Evolutionary conservation across 2,329 filamentous ascomycete genomes (phyloP), one percentile per base, ranked within the genome.

Genomic region (Scedosporium boydii): DNA sequence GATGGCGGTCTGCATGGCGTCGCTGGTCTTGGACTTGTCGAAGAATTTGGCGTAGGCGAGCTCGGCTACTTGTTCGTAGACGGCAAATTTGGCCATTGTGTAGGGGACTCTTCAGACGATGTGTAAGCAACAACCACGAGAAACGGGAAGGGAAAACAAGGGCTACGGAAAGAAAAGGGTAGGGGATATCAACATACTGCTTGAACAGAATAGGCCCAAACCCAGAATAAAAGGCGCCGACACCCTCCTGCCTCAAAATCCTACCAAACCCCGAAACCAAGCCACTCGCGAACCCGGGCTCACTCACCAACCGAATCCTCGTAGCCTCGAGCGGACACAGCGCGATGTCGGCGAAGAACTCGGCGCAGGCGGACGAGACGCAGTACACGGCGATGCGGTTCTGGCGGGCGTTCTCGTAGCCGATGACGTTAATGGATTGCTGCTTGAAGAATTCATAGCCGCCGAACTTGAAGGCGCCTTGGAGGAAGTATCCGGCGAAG

Each of bases 361-460:
- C 86, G 64, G 85, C 86, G 62, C 78, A 75, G 62, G 83, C 86
- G 67, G 85, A 81, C 53, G 86, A 87, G 68, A 83, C 89, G 68
- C 91, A 84, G 83, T 93, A 93, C 78, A 93, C 86, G 68, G 86
- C 86, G 66, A 88, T 91, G 70, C 89, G 85, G 86, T 93, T 91
- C 77, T 90, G 84, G 70, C 82, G 82, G 70, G 90, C 89, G 67
- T 81, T 85, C 78, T 93, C 89, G 75, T 87, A 87, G 73, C 91
- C 91, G 72, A 96, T 78, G 66, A 82, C 65, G 82, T 91, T 88
- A 78, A 96, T 95, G 74, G 81, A 85, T 80, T 95, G 89, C 82
- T 93, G 86, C 88, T 96, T 96, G 88, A 96, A 96, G 81, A 96
- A 88, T 81, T 96, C 91, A 79, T 96, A 96, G 76, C 91, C 91